These are phyloP conservation scores for Fusarium equiseti DNA, from an alignment of 2,329 filamentous ascomycete species.

Conservation along the genomic window DNA sequence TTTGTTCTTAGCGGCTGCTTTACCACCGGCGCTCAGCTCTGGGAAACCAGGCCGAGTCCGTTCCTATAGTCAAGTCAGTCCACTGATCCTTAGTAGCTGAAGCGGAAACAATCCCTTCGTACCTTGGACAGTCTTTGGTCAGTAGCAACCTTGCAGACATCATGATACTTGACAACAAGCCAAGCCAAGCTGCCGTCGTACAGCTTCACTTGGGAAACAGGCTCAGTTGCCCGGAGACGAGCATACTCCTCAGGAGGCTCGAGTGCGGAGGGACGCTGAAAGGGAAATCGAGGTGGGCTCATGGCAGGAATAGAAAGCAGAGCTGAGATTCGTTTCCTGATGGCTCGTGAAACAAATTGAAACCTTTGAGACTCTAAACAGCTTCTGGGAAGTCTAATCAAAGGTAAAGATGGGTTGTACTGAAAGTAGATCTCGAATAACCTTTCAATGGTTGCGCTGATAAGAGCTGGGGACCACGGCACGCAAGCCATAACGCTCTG, in stretches of 20 bases:
- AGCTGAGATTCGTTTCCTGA: not conserved
- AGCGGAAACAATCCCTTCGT: not conserved
- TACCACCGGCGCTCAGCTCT: slow-evolving; percentile 61
- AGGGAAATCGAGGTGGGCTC: slow-evolving; percentile 17
- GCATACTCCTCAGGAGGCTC: slow-evolving; percentile 60
- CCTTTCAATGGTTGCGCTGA: not conserved
- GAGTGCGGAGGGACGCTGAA: slow-evolving; percentile 35
- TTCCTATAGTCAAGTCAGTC: slow-evolving; percentile 45
- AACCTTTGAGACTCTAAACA: not conserved
- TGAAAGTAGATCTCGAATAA: not conserved
- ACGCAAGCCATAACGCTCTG: not conserved
- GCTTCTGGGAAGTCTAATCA: not conserved
- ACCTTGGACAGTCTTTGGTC: slow-evolving; percentile 62
- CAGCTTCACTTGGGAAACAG: slow-evolving; percentile 59
- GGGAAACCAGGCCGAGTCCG: slow-evolving; percentile 59
- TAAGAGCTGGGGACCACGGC: not conserved
- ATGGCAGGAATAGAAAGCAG: not conserved
- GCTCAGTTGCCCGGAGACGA: slow-evolving; percentile 56
- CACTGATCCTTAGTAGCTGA: not conserved
- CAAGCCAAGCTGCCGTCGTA: slow-evolving; percentile 62
- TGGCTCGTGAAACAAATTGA: not conserved
- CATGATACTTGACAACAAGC: slow-evolving; percentile 62
- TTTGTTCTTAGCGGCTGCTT: slow-evolving; percentile 60
- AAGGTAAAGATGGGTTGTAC: not conserved
- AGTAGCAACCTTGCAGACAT: slow-evolving; percentile 59